Evolutionary conservation across 2,329 filamentous ascomycete species (phyloP).

Genomic region (Apiospora malaysiana): DNA sequence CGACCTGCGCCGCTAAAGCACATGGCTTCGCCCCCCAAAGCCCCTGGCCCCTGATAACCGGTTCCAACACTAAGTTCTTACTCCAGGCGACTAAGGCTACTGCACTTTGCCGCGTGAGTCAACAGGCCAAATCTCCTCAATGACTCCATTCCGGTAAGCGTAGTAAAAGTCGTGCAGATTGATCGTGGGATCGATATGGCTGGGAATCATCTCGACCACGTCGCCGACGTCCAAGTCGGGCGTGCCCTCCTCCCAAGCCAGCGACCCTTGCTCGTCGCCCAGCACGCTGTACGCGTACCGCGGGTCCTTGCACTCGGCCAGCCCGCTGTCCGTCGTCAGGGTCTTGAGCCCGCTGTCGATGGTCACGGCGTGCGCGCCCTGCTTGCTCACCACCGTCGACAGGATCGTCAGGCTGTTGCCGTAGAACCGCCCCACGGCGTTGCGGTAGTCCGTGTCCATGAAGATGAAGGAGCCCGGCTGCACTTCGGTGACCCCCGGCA

Average conservation of each 20-base stretch:
- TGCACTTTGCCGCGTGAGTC: conserved; percentile 58
- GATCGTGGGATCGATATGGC: conserved; percentile 60
- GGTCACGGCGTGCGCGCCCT: conserved; percentile 49
- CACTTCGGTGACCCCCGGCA: conserved; percentile 57
- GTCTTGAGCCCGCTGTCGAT: conserved; percentile 58
- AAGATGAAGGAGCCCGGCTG: conserved; percentile 62
- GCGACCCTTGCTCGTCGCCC: conserved; percentile 56
- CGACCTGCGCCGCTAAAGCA: not conserved
- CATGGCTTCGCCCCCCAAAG: too few species aligned
- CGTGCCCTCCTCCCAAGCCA: conserved; percentile 47
- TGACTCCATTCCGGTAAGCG: conserved; percentile 51
- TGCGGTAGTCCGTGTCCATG: conserved; percentile 63
- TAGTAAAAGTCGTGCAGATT: conserved; percentile 59
- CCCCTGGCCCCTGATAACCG: not conserved
- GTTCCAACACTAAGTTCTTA: not conserved
- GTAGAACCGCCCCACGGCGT: conserved; percentile 55
- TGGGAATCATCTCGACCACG: conserved; percentile 57
- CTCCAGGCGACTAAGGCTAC: too few species aligned
- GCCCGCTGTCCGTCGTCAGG: conserved; percentile 57
- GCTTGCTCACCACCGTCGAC: conserved; percentile 54
- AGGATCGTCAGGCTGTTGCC: conserved; percentile 55
- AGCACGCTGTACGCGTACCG: conserved; percentile 51
- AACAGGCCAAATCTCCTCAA: conserved; percentile 58
- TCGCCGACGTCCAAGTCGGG: conserved; percentile 50
- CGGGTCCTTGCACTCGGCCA: conserved; percentile 52